phyloP scores from a whole-genome alignment of 768 basidiomycete species.

The Trametes cingulata region DNA sequence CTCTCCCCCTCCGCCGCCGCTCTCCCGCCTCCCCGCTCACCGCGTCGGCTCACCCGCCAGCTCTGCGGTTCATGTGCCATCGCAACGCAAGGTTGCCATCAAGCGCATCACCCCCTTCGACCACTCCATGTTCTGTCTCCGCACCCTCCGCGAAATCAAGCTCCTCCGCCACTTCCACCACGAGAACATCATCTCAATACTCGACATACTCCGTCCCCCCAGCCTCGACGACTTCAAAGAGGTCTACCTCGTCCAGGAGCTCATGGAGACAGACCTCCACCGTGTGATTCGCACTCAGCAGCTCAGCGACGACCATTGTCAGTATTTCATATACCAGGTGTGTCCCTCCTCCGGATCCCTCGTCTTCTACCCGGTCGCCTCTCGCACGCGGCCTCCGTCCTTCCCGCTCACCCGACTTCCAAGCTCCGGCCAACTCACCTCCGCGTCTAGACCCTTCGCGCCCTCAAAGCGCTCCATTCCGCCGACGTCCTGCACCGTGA shows the following conservation, averaged over 20 bases:
- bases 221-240: constrained; percentile 78
- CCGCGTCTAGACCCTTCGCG: constrained; percentile 69
- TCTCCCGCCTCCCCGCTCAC: background rate
- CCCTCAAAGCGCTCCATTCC: constrained; percentile 91
- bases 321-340: constrained; percentile 97
- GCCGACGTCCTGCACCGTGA: constrained; percentile 96
- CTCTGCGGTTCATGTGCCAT: constrained; percentile 85
- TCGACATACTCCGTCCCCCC: constrained; percentile 88
- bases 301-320: constrained; percentile 91
- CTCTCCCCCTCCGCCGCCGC: background rate
- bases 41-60: constrained; percentile 25
- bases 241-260: constrained; percentile 73
- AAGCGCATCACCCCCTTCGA: constrained; percentile 97
- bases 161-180: constrained; percentile 85
- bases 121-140: constrained; percentile 91
- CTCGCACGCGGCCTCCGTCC: constrained; percentile 1
- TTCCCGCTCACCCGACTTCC: background rate
- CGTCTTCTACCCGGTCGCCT: background rate
- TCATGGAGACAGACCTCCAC: constrained; percentile 95
- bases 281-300: constrained; percentile 95
- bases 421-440: background rate
- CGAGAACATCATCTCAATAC: constrained; percentile 91
- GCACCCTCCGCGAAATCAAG: constrained; percentile 93
- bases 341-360: constrained; percentile 24
- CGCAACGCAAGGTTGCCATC: constrained; percentile 91